Evolutionary conservation across 2,329 filamentous ascomycete species (phyloP).

Genomic region (Stagonosporopsis vannaccii): DNA sequence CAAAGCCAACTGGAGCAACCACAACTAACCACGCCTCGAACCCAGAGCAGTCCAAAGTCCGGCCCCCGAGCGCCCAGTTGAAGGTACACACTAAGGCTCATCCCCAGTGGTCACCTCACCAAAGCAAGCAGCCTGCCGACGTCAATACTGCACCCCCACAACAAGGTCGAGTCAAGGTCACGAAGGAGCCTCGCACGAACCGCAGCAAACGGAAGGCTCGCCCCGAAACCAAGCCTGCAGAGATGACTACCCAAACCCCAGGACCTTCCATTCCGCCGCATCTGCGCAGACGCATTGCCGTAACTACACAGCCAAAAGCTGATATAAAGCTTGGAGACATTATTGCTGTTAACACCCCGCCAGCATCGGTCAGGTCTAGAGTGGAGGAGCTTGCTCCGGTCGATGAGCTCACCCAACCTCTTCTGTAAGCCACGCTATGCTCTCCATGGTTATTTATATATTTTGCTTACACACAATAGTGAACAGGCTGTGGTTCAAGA

Average conservation of each 20-base stretch:
- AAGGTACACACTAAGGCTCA: slow-evolving; percentile 12
- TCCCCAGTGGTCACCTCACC: background rate
- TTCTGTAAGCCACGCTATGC: background rate
- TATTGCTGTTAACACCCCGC: slow-evolving; percentile 4
- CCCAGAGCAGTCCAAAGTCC: slow-evolving; percentile 13
- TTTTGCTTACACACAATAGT: slow-evolving; percentile 4
- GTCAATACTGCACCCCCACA: background rate
- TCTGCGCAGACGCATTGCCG: slow-evolving; percentile 23
- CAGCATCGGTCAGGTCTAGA: slow-evolving; percentile 18
- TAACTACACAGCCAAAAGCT: background rate
- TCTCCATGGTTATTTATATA: too few relatives aligned
- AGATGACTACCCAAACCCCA: slow-evolving; percentile 12
- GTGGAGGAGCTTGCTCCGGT: background rate
- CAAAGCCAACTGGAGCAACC: background rate
- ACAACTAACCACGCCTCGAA: background rate
- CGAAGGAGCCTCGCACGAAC: background rate
- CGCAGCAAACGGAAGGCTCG: background rate
- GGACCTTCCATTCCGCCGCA: slow-evolving; percentile 36
- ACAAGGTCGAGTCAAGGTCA: background rate
- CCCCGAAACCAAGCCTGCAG: background rate
- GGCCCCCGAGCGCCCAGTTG: background rate
- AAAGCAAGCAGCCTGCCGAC: slow-evolving; percentile 8
- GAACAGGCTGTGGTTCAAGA: background rate
- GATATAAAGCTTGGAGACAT: slow-evolving; percentile 8
- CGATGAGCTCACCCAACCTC: too few relatives aligned